Percentiles rank a stretch among this genome's conserved stretches.
Evolutionary conservation across 2,329 filamentous ascomycete genomes (phyloP).

Genomic region (Fusarium miscanthi): DNA sequence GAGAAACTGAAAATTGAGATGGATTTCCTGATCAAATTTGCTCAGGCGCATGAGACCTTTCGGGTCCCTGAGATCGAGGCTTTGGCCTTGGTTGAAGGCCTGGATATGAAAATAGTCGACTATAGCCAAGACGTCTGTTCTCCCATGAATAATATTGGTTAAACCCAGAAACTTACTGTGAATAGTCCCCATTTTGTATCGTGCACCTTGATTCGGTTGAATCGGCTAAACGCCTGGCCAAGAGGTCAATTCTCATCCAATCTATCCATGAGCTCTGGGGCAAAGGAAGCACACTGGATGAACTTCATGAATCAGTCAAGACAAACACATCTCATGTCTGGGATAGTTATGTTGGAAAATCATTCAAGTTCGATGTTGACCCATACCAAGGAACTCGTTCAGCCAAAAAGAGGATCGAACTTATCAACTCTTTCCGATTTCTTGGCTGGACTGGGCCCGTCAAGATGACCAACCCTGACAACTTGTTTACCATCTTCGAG

Average conservation of each 20-base stretch:
- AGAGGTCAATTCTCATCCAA: constrained; percentile 83
- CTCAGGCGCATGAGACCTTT: constrained; percentile 92
- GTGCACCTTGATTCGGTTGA: constrained; percentile 73
- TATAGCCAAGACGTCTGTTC: constrained; percentile 78
- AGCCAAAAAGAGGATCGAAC: constrained; percentile 69
- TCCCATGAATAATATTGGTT: constrained; percentile 13
- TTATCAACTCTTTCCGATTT: constrained; percentile 87
- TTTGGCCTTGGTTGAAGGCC: constrained; percentile 74
- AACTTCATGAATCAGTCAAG: constrained; percentile 75
- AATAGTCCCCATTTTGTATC: constrained; percentile 86
- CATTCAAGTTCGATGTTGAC: constrained; percentile 89
- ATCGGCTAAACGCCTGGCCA: constrained; percentile 74
- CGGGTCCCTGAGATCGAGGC: constrained; percentile 85
- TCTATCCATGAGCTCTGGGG: constrained; percentile 94
- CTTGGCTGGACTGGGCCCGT: constrained; percentile 83
- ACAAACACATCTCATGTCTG: constrained; percentile 71
- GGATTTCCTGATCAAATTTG: constrained; percentile 90
- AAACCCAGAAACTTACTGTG: constrained; percentile 32
- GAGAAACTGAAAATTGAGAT: constrained; percentile 50
- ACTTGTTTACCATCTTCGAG: constrained; percentile 85
- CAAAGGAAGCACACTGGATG: constrained; percentile 71
- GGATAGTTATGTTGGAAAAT: constrained; percentile 69
- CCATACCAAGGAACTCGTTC: constrained; percentile 81
- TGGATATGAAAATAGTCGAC: constrained; percentile 77
- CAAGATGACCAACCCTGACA: constrained; percentile 76